These are phyloP conservation scores for Euphrasia arctica DNA, from an alignment of 305 asterid species.

Conservation along the genomic window DNA sequence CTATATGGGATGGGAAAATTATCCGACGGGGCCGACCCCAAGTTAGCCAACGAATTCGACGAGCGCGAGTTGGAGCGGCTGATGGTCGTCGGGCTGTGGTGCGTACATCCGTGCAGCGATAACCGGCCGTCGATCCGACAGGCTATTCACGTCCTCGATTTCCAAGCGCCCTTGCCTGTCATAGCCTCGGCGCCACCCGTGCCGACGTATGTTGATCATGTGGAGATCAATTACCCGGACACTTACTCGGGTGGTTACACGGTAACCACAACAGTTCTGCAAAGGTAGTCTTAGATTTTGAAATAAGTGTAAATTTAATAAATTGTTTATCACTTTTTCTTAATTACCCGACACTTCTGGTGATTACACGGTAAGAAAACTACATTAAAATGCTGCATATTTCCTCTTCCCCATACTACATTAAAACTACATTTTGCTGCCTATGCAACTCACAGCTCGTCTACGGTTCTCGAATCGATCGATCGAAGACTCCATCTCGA, in stretches of 20 bases:
- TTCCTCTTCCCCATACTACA: too few species aligned
- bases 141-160: conserved; percentile 33
- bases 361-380: background rate
- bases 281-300: background rate
- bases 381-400: too few species aligned
- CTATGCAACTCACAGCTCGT: too few species aligned
- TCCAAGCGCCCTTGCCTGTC: conserved; percentile 33
- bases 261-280: conserved; percentile 1
- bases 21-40: conserved; percentile 34
- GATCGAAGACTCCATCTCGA: background rate
- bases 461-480: background rate
- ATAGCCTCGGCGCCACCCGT: conserved; percentile 32
- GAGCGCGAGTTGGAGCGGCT: conserved; percentile 28
- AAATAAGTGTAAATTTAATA: too few species aligned
- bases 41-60: conserved; percentile 17
- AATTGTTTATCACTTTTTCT: too few species aligned
- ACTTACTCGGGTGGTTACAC: background rate
- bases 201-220: conserved; percentile 19
- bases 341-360: background rate
- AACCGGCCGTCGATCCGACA: conserved; percentile 36
- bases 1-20: conserved; percentile 16
- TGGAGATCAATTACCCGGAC: background rate
- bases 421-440: too few species aligned
- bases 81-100: conserved; percentile 29
- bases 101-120: conserved; percentile 38